Percentiles rank a stretch among this genome's conserved stretches.
Evolutionary conservation across 306 rosid genomes (phyloP).

Genomic region (Dalbergia cultrata): DNA sequence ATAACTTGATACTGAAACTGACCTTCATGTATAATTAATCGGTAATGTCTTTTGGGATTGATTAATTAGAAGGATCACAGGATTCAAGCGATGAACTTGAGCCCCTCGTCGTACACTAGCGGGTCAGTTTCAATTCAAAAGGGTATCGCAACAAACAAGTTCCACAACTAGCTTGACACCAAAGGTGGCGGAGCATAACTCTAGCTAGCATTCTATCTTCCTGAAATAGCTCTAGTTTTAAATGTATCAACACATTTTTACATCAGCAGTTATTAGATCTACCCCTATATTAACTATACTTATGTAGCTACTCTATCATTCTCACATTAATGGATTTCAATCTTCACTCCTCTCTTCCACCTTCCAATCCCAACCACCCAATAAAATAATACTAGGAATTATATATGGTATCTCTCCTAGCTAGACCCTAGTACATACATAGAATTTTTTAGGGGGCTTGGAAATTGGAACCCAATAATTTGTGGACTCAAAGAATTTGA

Average conservation of each 20-base stretch:
- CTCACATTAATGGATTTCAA: constrained; percentile 33
- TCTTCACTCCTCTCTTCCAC: background rate
- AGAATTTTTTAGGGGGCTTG: too few species aligned
- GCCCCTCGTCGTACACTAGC: background rate
- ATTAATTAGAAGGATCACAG: background rate
- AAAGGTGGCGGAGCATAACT: constrained; percentile 34
- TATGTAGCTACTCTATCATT: constrained; percentile 42
- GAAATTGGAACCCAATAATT: too few species aligned
- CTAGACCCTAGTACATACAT: too few species aligned
- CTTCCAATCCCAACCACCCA: background rate
- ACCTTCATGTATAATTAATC: background rate
- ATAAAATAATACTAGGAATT: background rate
- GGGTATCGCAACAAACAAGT: background rate
- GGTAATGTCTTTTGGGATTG: background rate
- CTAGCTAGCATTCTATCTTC: background rate
- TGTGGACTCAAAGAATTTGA: too few species aligned
- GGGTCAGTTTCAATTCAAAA: constrained; percentile 1
- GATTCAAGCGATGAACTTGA: background rate
- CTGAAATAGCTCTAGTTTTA: constrained; percentile 21
- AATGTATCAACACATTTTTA: constrained; percentile 21
- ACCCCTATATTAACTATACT: constrained; percentile 13
- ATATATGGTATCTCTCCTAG: too few species aligned
- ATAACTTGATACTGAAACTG: background rate
- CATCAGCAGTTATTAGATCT: constrained; percentile 31
- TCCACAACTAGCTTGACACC: constrained; percentile 43